Percentiles rank a stretch among this genome's conserved stretches.
Evolutionary conservation across 306 rosid genomes (phyloP).

Genomic region (Gastrolobium bilobum): DNA sequence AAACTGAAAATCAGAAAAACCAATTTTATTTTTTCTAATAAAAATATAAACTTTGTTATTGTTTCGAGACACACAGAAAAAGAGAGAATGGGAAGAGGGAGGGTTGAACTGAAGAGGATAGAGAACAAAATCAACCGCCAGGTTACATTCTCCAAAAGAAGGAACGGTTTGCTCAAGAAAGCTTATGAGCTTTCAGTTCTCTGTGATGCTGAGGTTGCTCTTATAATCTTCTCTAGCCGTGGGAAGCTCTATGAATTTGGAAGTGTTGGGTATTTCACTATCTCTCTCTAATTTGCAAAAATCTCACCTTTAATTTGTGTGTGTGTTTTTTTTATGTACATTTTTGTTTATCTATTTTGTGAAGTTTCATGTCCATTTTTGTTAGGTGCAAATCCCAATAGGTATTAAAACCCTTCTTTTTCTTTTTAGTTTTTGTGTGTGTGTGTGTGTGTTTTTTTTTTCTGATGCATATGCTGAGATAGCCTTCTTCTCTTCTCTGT

Average conservation of each 20-base stretch:
- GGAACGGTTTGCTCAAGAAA: conserved; percentile 68
- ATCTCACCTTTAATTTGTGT: background rate
- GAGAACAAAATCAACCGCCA: conserved; percentile 72
- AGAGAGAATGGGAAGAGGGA: conserved; percentile 81
- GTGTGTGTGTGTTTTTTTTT: background rate
- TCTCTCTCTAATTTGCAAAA: conserved; percentile 35
- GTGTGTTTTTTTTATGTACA: background rate
- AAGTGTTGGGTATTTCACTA: conserved; percentile 67
- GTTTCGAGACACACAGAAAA: conserved; percentile 47
- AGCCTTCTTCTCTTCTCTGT: conserved; percentile 41
- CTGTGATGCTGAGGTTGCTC: conserved; percentile 68
- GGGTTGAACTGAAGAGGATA: conserved; percentile 90
- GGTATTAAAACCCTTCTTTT: conserved; percentile 31
- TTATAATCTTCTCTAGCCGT: conserved; percentile 83
- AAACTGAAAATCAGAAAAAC: conserved; percentile 42
- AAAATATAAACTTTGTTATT: conserved; percentile 38
- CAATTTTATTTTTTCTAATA: conserved; percentile 31
- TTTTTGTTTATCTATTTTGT: background rate
- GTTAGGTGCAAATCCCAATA: conserved; percentile 58
- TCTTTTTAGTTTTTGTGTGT: conserved; percentile 44
- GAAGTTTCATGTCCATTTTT: conserved; percentile 37
- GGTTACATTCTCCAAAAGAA: conserved; percentile 68
- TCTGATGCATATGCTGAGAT: background rate
- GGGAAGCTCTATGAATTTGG: conserved; percentile 92
- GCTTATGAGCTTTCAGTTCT: conserved; percentile 64